A percentile compares a stretch with the other conserved stretches of the same genome.
These are phyloP conservation scores for Harringtonia lauricola DNA, from an alignment of 2,329 filamentous ascomycete species.

Conservation along the genomic window DNA sequence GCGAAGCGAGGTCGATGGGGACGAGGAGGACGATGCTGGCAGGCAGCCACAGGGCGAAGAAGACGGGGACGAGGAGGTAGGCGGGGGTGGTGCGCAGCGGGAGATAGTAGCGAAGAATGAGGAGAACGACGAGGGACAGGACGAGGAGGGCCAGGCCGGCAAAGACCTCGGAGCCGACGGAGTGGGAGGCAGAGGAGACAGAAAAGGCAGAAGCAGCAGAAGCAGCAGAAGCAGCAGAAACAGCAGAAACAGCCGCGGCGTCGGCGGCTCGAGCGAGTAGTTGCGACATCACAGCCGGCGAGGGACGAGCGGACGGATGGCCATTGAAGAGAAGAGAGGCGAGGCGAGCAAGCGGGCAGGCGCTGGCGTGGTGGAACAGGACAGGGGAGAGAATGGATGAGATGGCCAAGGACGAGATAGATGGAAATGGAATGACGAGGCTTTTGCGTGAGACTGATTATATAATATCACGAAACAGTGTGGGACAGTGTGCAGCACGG, in stretches of 20 bases:
- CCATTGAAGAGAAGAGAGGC: slow-evolving; percentile 1
- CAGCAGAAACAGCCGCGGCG: background rate
- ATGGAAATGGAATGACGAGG: background rate
- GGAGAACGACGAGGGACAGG: slow-evolving; percentile 66
- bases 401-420: too few species aligned
- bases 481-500: too few species aligned
- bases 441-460: too few species aligned
- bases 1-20: slow-evolving; percentile 90
- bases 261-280: slow-evolving; percentile 4
- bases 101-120: slow-evolving; percentile 82
- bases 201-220: background rate
- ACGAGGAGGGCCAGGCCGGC: slow-evolving; percentile 58
- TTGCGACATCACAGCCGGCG: slow-evolving; percentile 7
- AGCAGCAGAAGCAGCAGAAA: background rate
- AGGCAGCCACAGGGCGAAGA: slow-evolving; percentile 88
- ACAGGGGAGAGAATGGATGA: too few species aligned
- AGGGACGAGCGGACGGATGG: slow-evolving; percentile 1
- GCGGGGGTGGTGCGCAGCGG: slow-evolving; percentile 82
- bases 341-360: too few species aligned
- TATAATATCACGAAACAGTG: too few species aligned
- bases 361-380: background rate
- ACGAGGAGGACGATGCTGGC: slow-evolving; percentile 86
- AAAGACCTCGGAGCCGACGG: slow-evolving; percentile 57
- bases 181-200: background rate
- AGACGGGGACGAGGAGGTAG: slow-evolving; percentile 84